phyloP scores from a whole-genome alignment of 768 basidiomycete species.

The Aureoboletus auriporus region DNA sequence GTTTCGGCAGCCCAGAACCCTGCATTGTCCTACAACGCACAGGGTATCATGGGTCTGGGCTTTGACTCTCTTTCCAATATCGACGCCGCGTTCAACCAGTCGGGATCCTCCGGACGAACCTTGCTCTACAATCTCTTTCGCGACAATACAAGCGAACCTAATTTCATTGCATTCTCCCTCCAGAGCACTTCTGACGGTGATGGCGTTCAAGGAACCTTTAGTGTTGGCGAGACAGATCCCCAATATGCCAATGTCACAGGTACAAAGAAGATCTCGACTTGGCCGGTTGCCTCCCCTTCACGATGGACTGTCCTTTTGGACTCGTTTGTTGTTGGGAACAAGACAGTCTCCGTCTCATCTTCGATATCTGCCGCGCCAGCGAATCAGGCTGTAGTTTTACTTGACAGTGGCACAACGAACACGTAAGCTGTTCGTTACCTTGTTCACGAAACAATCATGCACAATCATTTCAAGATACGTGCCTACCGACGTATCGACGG shows the following conservation, averaged over 20 bases:
- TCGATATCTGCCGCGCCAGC: constrained; percentile 54
- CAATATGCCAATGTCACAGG: constrained; percentile 57
- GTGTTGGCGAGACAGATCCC: constrained; percentile 71
- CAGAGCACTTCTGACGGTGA: constrained; percentile 54
- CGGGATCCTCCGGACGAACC: constrained; percentile 60
- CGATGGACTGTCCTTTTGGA: constrained; percentile 81
- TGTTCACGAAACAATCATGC: constrained; percentile 2
- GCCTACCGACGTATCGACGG: constrained; percentile 56
- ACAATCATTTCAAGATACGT: constrained; percentile 51
- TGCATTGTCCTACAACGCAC: constrained; percentile 64
- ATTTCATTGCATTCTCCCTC: constrained; percentile 76
- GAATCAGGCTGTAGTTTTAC: constrained; percentile 67
- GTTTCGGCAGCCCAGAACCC: constrained; percentile 65
- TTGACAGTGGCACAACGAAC: constrained; percentile 82
- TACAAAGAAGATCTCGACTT: constrained; percentile 63
- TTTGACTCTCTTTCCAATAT: constrained; percentile 75
- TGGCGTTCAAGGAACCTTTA: constrained; percentile 63
- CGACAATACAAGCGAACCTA: constrained; percentile 64
- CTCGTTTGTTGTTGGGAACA: constrained; percentile 57
- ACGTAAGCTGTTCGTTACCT: constrained; percentile 44
- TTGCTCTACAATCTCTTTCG: constrained; percentile 75
- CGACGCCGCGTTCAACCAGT: constrained; percentile 55
- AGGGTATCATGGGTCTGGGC: constrained; percentile 73
- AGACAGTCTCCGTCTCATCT: constrained; percentile 49
- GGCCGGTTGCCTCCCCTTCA: constrained; percentile 57